Conservation (phyloP, 225 moss, liverwort and hornwort genomes). For the Marchantia paleacea region DNA sequence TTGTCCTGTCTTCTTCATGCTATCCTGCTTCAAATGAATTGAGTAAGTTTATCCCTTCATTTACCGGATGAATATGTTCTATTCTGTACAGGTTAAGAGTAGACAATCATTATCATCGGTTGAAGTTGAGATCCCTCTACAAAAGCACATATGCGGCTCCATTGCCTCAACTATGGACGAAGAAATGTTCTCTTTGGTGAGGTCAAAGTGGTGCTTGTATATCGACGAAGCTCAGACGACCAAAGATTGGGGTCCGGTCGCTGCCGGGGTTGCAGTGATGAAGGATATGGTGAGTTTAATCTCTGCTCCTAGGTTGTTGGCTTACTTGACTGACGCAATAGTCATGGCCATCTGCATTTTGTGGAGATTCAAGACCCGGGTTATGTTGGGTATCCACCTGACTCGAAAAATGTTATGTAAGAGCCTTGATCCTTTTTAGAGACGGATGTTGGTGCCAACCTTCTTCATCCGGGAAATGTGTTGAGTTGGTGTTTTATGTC, state of each 20-base stretch:
- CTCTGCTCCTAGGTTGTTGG: not conserved
- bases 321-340: too few relatives aligned
- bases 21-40: not conserved
- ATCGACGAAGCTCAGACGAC: conserved; percentile 48
- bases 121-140: conserved; percentile 19
- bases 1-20: not conserved
- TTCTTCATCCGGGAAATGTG: too few relatives aligned
- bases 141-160: conserved; percentile 62
- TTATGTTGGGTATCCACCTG: too few relatives aligned
- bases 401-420: too few relatives aligned
- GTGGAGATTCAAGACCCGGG: too few relatives aligned
- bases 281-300: conserved; percentile 78
- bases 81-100: conserved; percentile 14
- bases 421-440: too few relatives aligned
- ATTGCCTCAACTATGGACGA: conserved; percentile 96
- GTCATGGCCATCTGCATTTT: too few relatives aligned
- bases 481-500: too few relatives aligned
- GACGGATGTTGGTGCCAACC: too few relatives aligned
- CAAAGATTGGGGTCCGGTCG: conserved; percentile 70
- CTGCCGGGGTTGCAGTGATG: conserved; percentile 56
- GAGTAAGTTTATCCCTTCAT: not conserved
- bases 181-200: conserved; percentile 78
- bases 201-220: conserved; percentile 66
- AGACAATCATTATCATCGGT: conserved; percentile 1
- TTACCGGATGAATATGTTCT: not conserved